Evolutionary conservation across 352 stramenopile genomes (phyloP).

Genomic region (Phytophthora idaei): DNA sequence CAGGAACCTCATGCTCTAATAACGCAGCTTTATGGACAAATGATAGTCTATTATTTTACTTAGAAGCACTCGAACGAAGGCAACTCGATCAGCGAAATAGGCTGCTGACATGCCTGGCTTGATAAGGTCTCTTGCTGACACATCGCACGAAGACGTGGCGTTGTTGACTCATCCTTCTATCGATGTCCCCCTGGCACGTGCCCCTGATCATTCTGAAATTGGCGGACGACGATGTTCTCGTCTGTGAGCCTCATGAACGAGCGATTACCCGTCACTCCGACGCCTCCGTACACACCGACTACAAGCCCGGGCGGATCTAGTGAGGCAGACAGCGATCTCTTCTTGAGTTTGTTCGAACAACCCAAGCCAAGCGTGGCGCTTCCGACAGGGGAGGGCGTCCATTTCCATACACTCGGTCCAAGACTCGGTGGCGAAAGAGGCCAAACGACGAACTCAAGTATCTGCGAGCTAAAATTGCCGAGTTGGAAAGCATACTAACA

Average conservation of each 20-base stretch:
- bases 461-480: slow-evolving; percentile 13
- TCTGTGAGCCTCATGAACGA: not conserved
- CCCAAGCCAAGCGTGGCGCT: too few relatives aligned
- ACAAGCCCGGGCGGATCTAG: not conserved
- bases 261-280: not conserved
- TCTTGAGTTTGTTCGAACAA: not conserved
- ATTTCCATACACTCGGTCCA: slow-evolving; percentile 25
- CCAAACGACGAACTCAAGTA: slow-evolving; percentile 40
- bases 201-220: not conserved
- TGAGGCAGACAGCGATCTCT: not conserved
- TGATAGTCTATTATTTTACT: too few relatives aligned
- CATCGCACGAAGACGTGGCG: not conserved
- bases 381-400: slow-evolving; percentile 13
- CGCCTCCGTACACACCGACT: not conserved
- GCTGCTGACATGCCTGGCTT: too few relatives aligned
- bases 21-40: too few relatives aligned
- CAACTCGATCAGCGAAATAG: too few relatives aligned
- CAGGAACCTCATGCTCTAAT: too few relatives aligned
- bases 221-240: not conserved
- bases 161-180: not conserved
- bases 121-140: not conserved
- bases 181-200: not conserved
- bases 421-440: slow-evolving; percentile 27
- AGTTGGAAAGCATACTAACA: slow-evolving; percentile 19
- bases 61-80: too few relatives aligned